Conservation (phyloP, 163 green algal species). For the Scenedesmus sp. region DNA sequence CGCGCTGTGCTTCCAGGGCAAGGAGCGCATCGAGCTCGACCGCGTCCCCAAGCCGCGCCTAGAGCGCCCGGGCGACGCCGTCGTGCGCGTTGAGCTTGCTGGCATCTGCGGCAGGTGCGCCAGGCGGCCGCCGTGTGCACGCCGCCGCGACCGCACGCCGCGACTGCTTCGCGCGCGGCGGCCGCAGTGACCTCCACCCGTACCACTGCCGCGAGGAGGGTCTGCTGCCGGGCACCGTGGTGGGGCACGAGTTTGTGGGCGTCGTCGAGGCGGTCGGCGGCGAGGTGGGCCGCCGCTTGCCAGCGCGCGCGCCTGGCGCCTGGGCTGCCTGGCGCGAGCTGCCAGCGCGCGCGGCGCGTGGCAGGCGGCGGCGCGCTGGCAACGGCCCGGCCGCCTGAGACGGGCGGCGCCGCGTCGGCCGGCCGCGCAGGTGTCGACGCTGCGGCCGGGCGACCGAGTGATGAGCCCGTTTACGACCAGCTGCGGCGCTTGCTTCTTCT, state of each 20-base stretch:
- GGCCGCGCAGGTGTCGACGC: conserved; percentile 47
- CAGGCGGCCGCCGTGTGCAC: neutral
- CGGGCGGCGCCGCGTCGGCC: neutral
- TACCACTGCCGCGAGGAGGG: conserved; percentile 62
- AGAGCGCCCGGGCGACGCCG: neutral
- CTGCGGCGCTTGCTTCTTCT: conserved; percentile 58
- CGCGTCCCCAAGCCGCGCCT: conserved; percentile 1
- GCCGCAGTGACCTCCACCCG: conserved; percentile 59
- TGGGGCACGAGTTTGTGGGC: conserved; percentile 76
- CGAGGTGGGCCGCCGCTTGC: no score
- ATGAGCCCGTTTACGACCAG: conserved; percentile 73
- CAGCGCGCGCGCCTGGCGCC: no score
- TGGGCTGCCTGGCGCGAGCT: no score
- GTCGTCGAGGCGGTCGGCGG: conserved; percentile 52
- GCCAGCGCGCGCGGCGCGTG: no score
- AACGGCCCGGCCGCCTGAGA: no score
- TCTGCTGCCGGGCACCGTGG: conserved; percentile 56
- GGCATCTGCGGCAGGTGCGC: conserved; percentile 40
- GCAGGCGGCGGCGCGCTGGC: no score
- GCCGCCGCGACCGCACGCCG: neutral
- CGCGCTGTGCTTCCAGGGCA: conserved; percentile 6
- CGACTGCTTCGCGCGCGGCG: neutral
- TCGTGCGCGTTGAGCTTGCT: conserved; percentile 24
- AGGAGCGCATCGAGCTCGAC: conserved; percentile 9
- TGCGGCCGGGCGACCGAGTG: conserved; percentile 64